A percentile compares a stretch with the other conserved stretches of the same genome.
Evolutionary conservation across 179 eudicot species (phyloP).

Genomic region (Spinacia oleracea): DNA sequence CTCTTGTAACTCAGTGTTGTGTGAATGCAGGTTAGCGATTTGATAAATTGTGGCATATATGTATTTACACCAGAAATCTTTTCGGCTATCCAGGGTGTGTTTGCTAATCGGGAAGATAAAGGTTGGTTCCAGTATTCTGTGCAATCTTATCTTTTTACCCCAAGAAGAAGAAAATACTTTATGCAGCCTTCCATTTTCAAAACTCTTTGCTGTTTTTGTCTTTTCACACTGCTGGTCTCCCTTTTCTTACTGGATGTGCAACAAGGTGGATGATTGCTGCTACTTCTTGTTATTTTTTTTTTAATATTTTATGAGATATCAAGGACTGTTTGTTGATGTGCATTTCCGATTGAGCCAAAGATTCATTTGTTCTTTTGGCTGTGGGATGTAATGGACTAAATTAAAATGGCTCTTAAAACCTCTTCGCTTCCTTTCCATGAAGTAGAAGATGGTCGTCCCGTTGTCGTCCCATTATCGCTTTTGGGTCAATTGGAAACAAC

Average conservation of each 20-base stretch:
- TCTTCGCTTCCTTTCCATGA: no score
- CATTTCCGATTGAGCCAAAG: no score
- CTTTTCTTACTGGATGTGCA: background rate
- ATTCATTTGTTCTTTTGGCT: no score
- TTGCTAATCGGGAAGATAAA: slow-evolving; percentile 60
- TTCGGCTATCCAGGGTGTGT: slow-evolving; percentile 55
- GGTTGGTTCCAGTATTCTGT: slow-evolving; percentile 39
- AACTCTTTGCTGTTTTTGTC: background rate
- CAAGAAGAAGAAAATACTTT: background rate
- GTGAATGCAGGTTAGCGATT: slow-evolving; percentile 75
- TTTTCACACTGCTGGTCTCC: background rate
- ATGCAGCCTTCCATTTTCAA: background rate
- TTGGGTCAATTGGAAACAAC: no score
- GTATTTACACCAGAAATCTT: slow-evolving; percentile 78
- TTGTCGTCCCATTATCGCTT: no score
- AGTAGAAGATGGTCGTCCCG: no score
- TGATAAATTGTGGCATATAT: slow-evolving; percentile 66
- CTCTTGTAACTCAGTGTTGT: slow-evolving; percentile 19
- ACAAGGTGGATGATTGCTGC: background rate
- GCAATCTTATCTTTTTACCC: background rate
- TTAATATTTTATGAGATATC: background rate
- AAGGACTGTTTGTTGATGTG: background rate
- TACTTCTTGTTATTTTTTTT: no score
- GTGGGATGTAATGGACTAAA: no score
- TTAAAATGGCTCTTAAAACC: no score